Base-by-base conservation (phyloP, 2,329 filamentous ascomycete species). In the Fusarium sp. region DNA sequence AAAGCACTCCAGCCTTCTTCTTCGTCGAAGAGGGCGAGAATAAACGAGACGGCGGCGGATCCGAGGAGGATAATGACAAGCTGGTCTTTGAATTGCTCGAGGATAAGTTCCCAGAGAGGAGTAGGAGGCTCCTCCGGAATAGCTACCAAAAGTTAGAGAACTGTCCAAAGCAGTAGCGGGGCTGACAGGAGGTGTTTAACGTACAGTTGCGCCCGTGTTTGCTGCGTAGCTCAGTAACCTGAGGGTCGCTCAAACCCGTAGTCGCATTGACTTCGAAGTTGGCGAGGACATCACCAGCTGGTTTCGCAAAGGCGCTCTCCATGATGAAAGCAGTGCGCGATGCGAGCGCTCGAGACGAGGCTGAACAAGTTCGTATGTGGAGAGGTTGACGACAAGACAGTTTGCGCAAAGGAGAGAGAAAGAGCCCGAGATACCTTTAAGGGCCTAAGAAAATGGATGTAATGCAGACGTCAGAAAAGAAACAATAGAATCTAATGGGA, bases 21-120 rank as follows among this genome's bases (percentile, higher is more conserved):
- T 42, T 96, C 91, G 78, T 99, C 96, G 72, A 99, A 94, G 14
- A 99, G 85, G 25, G 96, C 96, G 65, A 99, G 85, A 25, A 94
- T 89, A 77, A 99, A 98, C 4, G 96, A 98, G 35, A 99, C 90
- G 20, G 91, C 93, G 13, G 96, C 96, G 36, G 95, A 98, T 54
- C 89, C 96, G 48, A 99, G 87, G 21, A 99, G 86, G 73, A 99
- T 99, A 53, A 99, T 87, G 71, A 99, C 96, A 46, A 99, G 88
- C 80, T 99, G 96, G 78, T 99, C 96, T 81, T 99, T 97, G 87
- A 99, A 99, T 80, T 99, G 96, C 82, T 99, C 96, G 60, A 99
- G 87, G 56, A 99, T 93, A 67, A 99, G 90, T 81, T 98, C 88
- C 96, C 95, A 99, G 46, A 99, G 79, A 37, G 96, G 96, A 31